Evolutionary conservation across 805 yeast genomes (phyloP).

Genomic region (Saitoella complicata): DNA sequence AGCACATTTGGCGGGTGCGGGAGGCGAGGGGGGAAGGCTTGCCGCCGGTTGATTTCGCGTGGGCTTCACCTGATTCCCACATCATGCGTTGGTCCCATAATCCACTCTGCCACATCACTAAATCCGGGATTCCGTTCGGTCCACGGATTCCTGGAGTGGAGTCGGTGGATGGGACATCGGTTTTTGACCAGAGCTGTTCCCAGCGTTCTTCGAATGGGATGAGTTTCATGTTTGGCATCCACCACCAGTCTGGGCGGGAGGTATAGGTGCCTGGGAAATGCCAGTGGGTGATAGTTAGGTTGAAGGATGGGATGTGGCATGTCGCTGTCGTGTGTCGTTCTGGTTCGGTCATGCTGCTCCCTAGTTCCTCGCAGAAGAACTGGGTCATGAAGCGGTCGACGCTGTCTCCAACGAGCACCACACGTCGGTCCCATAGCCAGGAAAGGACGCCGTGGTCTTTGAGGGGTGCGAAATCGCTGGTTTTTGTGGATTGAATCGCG

Average conservation of each 20-base stretch:
- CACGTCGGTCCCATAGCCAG: conserved; percentile 5
- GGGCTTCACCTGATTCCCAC: conserved; percentile 2
- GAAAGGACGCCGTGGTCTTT: not conserved
- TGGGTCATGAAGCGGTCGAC: conserved; percentile 7
- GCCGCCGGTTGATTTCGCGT: not conserved
- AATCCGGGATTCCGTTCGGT: conserved; percentile 7
- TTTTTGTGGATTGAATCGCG: too few relatives aligned
- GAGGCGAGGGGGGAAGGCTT: too few relatives aligned
- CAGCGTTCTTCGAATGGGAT: conserved; percentile 11
- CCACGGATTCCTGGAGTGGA: not conserved
- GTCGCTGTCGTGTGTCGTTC: conserved; percentile 4
- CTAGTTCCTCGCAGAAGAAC: conserved; percentile 7
- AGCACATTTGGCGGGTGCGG: conserved; percentile 3
- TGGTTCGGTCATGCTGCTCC: not conserved
- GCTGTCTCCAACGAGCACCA: conserved; percentile 9
- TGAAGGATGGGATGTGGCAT: conserved; percentile 7
- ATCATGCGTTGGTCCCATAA: conserved; percentile 12
- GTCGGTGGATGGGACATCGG: not conserved
- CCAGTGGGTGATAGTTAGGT: conserved; percentile 11
- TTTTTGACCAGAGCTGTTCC: conserved; percentile 1
- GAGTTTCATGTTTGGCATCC: conserved; percentile 3
- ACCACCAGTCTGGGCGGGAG: conserved; percentile 11
- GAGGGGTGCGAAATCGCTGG: too few relatives aligned
- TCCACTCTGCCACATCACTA: conserved; percentile 9
- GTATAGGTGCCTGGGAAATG: conserved; percentile 8